These are phyloP conservation scores for Liquidambar formosana DNA, from an alignment of 164 flowering plant species.

Conservation along the genomic window DNA sequence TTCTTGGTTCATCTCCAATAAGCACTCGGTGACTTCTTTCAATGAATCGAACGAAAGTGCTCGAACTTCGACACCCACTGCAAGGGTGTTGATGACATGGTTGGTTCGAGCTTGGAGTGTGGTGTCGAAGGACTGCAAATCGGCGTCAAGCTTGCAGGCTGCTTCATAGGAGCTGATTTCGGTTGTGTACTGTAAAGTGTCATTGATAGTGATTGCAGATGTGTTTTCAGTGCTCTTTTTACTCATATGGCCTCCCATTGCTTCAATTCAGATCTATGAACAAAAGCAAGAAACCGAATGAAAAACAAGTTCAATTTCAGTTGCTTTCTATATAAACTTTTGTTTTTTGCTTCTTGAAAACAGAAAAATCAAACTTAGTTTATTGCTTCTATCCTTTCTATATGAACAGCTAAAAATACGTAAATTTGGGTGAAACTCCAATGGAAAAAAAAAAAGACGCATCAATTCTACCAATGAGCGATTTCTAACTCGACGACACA, in stretches of 20 bases:
- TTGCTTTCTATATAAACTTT: too few species aligned
- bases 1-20: slow-evolving; percentile 75
- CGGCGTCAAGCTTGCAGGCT: slow-evolving; percentile 45
- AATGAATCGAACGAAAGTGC: slow-evolving; percentile 67
- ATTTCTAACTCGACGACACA: too few species aligned
- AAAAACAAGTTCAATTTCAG: too few species aligned
- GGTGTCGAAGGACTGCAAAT: slow-evolving; percentile 57
- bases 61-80: slow-evolving; percentile 57
- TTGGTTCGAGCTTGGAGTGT: slow-evolving; percentile 57
- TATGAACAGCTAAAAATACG: too few species aligned
- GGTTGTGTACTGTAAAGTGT: slow-evolving; percentile 24
- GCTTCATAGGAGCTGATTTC: slow-evolving; percentile 60
- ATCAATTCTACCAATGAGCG: too few species aligned
- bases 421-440: too few species aligned
- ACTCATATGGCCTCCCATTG: slow-evolving; percentile 55
- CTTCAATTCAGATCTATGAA: slow-evolving; percentile 15
- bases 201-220: slow-evolving; percentile 16
- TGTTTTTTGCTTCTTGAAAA: too few species aligned
- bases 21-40: slow-evolving; percentile 61
- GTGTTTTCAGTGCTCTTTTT: slow-evolving; percentile 31
- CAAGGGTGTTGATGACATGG: slow-evolving; percentile 55
- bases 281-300: too few species aligned
- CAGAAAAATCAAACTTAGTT: too few species aligned
- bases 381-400: too few species aligned
- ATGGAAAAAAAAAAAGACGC: too few species aligned